phyloP scores from a whole-genome alignment of 1,284 basidiomycete genomes.

The Marasmius tenuissimus region DNA sequence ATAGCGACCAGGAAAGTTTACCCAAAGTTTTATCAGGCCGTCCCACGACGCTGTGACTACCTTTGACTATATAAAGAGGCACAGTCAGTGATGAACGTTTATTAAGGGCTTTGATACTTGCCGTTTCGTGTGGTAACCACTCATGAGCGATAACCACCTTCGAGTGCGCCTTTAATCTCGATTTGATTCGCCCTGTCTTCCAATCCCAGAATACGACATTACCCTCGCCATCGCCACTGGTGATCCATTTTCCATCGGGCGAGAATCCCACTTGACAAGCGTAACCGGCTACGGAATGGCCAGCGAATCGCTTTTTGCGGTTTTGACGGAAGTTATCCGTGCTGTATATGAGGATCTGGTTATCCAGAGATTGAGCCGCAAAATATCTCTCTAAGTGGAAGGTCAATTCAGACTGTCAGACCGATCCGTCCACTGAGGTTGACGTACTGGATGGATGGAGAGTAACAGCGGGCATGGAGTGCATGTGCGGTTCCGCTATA shows the following conservation, averaged over 20 bases:
- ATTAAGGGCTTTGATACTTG: slow-evolving; percentile 45
- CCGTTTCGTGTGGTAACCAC: slow-evolving; percentile 97
- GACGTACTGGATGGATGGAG: slow-evolving; percentile 89
- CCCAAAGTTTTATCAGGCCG: slow-evolving; percentile 96
- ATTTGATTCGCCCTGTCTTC: slow-evolving; percentile 96
- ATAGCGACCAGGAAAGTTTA: slow-evolving; percentile 18
- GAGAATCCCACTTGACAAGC: slow-evolving; percentile 97
- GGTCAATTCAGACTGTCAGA: slow-evolving; percentile 1
- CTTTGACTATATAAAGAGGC: slow-evolving; percentile 66
- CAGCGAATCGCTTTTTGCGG: slow-evolving; percentile 96
- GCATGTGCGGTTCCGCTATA: slow-evolving; percentile 99
- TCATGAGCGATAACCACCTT: slow-evolving; percentile 97
- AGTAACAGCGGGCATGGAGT: slow-evolving; percentile 98
- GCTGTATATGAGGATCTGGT: slow-evolving; percentile 96
- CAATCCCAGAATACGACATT: slow-evolving; percentile 99
- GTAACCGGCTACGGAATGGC: slow-evolving; percentile 95
- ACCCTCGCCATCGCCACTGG: slow-evolving; percentile 92
- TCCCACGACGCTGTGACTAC: slow-evolving; percentile 97
- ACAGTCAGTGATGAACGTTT: slow-evolving; percentile 10
- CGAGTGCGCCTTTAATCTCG: slow-evolving; percentile 83
- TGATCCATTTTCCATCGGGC: slow-evolving; percentile 97
- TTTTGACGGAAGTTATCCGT: slow-evolving; percentile 98
- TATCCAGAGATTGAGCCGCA: slow-evolving; percentile 96
- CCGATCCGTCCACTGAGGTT: slow-evolving; percentile 8
- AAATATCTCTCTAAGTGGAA: slow-evolving; percentile 80